A percentile compares a stretch with the other conserved stretches of the same genome.
phyloP scores from a whole-genome alignment of 306 rosid genomes.

The Macrotyloma uniflorum region DNA sequence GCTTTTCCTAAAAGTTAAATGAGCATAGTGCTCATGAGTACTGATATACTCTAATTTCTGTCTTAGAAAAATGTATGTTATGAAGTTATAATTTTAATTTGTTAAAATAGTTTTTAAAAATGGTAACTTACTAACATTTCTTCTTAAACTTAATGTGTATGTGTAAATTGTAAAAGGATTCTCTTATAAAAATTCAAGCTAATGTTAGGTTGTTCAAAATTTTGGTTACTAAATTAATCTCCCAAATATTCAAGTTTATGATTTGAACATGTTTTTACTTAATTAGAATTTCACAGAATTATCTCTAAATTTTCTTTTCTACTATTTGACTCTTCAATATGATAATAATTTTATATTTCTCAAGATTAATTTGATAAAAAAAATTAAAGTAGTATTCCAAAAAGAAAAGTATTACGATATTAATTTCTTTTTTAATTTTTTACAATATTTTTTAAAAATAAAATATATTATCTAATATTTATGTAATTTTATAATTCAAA shows the following conservation, averaged over 20 bases:
- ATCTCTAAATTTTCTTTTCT: background rate
- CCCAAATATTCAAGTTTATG: background rate
- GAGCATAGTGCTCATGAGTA: background rate
- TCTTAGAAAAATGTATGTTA: background rate
- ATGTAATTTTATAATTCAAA: too few species aligned
- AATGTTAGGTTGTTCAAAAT: background rate
- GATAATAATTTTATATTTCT: background rate
- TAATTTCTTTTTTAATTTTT: too few species aligned
- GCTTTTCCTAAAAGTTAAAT: background rate
- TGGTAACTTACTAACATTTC: background rate
- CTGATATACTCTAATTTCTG: background rate
- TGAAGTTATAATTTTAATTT: background rate
- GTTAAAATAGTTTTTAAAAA: background rate
- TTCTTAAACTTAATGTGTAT: background rate
- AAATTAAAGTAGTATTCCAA: too few species aligned
- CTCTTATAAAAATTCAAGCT: background rate
- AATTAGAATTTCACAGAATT: too few species aligned
- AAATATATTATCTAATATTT: too few species aligned
- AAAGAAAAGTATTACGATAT: too few species aligned
- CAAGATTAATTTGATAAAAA: background rate
- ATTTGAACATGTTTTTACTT: too few species aligned
- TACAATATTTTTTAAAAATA: too few species aligned
- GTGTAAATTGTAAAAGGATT: background rate
- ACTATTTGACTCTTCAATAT: background rate
- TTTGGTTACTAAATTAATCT: background rate